Evolutionary conservation across 805 yeast genomes (phyloP).

Genomic region (Zygoascus flipseniorum): DNA sequence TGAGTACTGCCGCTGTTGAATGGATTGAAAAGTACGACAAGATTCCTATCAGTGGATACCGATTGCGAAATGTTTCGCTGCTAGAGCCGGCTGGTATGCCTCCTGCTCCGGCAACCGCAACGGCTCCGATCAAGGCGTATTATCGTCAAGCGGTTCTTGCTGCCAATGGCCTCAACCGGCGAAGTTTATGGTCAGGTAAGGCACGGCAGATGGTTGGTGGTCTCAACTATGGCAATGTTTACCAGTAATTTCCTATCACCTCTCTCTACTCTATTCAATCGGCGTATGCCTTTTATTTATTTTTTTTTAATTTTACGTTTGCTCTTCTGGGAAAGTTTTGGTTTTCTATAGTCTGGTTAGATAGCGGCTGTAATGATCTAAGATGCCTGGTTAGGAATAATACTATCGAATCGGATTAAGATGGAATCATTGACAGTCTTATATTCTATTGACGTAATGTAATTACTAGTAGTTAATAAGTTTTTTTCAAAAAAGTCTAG

Average conservation of each 20-base stretch:
- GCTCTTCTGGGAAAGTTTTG: background rate
- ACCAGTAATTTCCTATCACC: background rate
- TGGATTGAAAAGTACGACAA: constrained; percentile 2
- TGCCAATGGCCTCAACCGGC: constrained; percentile 21
- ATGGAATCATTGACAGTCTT: no score
- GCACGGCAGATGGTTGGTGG: constrained; percentile 25
- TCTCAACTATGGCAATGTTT: background rate
- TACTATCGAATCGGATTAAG: background rate
- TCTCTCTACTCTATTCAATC: background rate
- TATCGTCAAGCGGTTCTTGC: constrained; percentile 19
- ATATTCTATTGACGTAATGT: no score
- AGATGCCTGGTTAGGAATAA: background rate
- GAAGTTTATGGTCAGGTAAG: constrained; percentile 24
- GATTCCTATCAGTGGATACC: constrained; percentile 18
- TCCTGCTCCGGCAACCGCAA: background rate
- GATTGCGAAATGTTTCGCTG: constrained; percentile 9
- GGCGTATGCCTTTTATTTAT: background rate
- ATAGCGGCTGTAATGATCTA: background rate
- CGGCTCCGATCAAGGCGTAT: constrained; percentile 12
- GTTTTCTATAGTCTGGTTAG: background rate
- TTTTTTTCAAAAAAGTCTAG: no score
- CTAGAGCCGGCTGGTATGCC: constrained; percentile 14
- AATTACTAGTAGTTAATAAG: no score
- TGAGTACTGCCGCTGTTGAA: background rate
- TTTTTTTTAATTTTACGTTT: constrained; percentile 1